A percentile compares a stretch with the other conserved stretches of the same genome.
Conservation (phyloP, 148 eudicot species). For the Euryodendron excelsum region DNA sequence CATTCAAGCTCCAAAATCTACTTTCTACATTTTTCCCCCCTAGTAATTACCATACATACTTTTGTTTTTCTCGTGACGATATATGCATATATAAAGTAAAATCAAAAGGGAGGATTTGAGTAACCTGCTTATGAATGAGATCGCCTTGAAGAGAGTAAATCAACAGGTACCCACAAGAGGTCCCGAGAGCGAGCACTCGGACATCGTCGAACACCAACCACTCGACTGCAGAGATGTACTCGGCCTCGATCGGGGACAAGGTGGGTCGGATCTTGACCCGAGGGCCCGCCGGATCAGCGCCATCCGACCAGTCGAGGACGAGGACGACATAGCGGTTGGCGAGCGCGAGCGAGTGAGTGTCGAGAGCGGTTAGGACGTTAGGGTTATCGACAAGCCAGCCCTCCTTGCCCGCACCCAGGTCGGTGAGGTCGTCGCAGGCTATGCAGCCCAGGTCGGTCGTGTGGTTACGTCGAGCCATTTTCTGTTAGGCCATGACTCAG, state of each 20-base stretch:
- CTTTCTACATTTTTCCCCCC: too few species aligned
- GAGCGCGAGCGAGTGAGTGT: slow-evolving; percentile 68
- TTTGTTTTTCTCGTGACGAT: too few species aligned
- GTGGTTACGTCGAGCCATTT: slow-evolving; percentile 62
- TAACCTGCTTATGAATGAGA: slow-evolving; percentile 85
- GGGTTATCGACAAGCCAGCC: slow-evolving; percentile 74
- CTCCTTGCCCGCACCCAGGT: slow-evolving; percentile 77
- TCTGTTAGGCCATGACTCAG: background rate
- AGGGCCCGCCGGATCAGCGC: slow-evolving; percentile 9
- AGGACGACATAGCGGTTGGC: slow-evolving; percentile 62
- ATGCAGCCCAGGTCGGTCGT: slow-evolving; percentile 58
- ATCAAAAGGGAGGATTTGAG: background rate
- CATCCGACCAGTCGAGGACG: slow-evolving; percentile 55
- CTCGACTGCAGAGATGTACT: slow-evolving; percentile 67
- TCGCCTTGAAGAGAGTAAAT: slow-evolving; percentile 67
- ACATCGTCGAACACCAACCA: slow-evolving; percentile 84
- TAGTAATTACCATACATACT: too few species aligned
- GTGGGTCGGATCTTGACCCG: slow-evolving; percentile 73
- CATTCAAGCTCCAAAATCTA: too few species aligned
- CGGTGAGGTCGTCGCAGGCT: slow-evolving; percentile 61
- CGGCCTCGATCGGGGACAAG: slow-evolving; percentile 76
- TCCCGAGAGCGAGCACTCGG: slow-evolving; percentile 76
- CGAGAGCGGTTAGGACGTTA: slow-evolving; percentile 60
- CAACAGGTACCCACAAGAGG: slow-evolving; percentile 74
- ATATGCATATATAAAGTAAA: too few species aligned